A percentile compares a stretch with the other conserved stretches of the same genome.
phyloP scores from a whole-genome alignment of 495 filamentous ascomycete species.

The Penicillium ucsense region DNA sequence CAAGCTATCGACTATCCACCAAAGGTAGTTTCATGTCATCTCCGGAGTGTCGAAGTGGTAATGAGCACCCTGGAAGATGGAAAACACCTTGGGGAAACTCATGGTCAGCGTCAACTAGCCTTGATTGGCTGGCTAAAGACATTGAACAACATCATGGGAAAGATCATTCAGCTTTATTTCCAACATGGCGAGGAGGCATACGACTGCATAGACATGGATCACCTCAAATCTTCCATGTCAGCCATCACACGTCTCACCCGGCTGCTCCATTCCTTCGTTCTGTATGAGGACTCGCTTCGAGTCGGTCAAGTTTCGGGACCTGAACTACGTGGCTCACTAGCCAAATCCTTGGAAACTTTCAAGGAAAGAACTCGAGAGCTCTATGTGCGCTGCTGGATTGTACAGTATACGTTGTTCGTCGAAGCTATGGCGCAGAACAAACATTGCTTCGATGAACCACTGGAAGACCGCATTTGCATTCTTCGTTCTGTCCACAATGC shows the following conservation, averaged over 20 bases:
- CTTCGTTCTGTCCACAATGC: constrained; percentile 72
- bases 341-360: constrained; percentile 43
- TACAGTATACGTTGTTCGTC: constrained; percentile 66
- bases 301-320: constrained; percentile 51
- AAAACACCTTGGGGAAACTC: constrained; percentile 48
- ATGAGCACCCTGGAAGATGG: constrained; percentile 58
- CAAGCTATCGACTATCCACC: constrained; percentile 69
- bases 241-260: constrained; percentile 57
- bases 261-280: constrained; percentile 64
- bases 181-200: constrained; percentile 58
- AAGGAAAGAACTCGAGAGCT: constrained; percentile 73
- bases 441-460: constrained; percentile 48
- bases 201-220: constrained; percentile 73
- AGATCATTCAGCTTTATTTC: constrained; percentile 52
- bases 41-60: constrained; percentile 76
- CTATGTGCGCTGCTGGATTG: constrained; percentile 78
- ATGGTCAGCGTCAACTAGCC: constrained; percentile 52
- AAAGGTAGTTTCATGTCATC: constrained; percentile 75
- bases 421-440: constrained; percentile 61
- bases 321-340: constrained; percentile 31
- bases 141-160: constrained; percentile 63
- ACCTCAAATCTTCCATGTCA: constrained; percentile 58
- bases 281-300: constrained; percentile 73
- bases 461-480: constrained; percentile 63
- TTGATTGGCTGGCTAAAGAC: constrained; percentile 68